Percentiles rank a stretch among this genome's conserved stretches.
Evolutionary conservation across 2,329 filamentous ascomycete species (phyloP).

Genomic region (Botrytis squamosa): DNA sequence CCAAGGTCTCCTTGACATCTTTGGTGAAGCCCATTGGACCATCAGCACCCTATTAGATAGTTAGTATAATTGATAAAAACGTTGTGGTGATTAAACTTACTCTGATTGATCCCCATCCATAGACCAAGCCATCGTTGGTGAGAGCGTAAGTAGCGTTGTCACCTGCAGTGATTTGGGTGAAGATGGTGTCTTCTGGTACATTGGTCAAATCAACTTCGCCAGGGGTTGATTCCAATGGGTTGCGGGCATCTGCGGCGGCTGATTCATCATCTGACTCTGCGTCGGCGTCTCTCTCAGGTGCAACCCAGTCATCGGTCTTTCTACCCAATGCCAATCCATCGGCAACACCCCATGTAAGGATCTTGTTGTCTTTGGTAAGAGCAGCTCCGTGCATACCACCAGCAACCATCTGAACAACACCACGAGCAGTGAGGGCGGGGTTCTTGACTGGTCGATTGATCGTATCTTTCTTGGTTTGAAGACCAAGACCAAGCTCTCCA

Average conservation of each 20-base stretch:
- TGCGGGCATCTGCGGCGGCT: constrained; percentile 56
- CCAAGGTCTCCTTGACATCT: constrained; percentile 1
- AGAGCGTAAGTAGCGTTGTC: constrained; percentile 76
- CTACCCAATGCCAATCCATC: constrained; percentile 78
- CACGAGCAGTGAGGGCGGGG: constrained; percentile 55
- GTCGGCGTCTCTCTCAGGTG: constrained; percentile 55
- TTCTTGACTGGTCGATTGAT: constrained; percentile 73
- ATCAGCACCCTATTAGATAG: constrained; percentile 52
- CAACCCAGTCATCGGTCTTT: constrained; percentile 64
- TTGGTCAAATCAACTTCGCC: constrained; percentile 59
- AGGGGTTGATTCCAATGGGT: constrained; percentile 49
- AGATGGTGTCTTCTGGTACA: constrained; percentile 54
- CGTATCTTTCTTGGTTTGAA: constrained; percentile 63
- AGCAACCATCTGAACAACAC: constrained; percentile 71
- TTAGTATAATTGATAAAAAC: constrained; percentile 17
- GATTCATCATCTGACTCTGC: constrained; percentile 46
- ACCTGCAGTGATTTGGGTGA: constrained; percentile 66
- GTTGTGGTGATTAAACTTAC: constrained; percentile 42
- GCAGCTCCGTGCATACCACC: constrained; percentile 80
- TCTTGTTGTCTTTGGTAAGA: constrained; percentile 74
- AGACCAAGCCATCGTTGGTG: constrained; percentile 72
- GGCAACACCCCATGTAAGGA: constrained; percentile 84
- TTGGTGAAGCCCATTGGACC: constrained; percentile 57
- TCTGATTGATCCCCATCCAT: constrained; percentile 81
- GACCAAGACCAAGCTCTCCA: constrained; percentile 77